Evolutionary conservation across 1,284 basidiomycete genomes (phyloP).

Genomic region (Cryptococcus amylolentus): DNA sequence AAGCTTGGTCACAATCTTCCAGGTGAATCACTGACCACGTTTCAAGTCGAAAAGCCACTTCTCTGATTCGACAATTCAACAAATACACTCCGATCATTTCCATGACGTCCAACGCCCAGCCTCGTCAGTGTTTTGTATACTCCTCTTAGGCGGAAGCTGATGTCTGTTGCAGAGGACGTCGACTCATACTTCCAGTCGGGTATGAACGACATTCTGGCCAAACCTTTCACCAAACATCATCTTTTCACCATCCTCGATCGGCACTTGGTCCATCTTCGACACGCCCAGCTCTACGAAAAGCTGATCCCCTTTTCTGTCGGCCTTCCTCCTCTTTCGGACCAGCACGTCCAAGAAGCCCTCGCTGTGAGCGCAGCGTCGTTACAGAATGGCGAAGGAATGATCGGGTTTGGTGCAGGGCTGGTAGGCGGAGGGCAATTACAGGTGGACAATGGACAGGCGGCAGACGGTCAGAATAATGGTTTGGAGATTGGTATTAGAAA

Average conservation of each 20-base stretch:
- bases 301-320: slow-evolving; percentile 65
- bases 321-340: slow-evolving; percentile 65
- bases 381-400: slow-evolving; percentile 13
- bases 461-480: neutral
- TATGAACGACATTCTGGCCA: slow-evolving; percentile 97
- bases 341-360: slow-evolving; percentile 55
- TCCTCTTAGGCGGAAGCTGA: no score
- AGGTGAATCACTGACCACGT: neutral
- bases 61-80: slow-evolving; percentile 89
- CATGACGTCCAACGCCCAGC: slow-evolving; percentile 92
- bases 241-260: slow-evolving; percentile 92
- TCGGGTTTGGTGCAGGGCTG: slow-evolving; percentile 10
- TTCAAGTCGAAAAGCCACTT: slow-evolving; percentile 62
- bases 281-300: slow-evolving; percentile 69
- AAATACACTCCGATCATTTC: slow-evolving; percentile 85
- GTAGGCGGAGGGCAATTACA: neutral
- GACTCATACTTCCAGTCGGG: slow-evolving; percentile 52
- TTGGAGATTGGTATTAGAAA: slow-evolving; percentile 28
- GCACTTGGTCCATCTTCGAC: slow-evolving; percentile 88
- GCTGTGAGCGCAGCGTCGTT: slow-evolving; percentile 30
- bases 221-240: slow-evolving; percentile 92
- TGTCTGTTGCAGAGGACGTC: slow-evolving; percentile 43
- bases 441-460: slow-evolving; percentile 2
- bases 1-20: slow-evolving; percentile 7
- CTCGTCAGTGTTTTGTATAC: slow-evolving; percentile 45